Evolutionary conservation across 2,329 filamentous ascomycete genomes (phyloP).

Genomic region (Hypoxylon sp.): DNA sequence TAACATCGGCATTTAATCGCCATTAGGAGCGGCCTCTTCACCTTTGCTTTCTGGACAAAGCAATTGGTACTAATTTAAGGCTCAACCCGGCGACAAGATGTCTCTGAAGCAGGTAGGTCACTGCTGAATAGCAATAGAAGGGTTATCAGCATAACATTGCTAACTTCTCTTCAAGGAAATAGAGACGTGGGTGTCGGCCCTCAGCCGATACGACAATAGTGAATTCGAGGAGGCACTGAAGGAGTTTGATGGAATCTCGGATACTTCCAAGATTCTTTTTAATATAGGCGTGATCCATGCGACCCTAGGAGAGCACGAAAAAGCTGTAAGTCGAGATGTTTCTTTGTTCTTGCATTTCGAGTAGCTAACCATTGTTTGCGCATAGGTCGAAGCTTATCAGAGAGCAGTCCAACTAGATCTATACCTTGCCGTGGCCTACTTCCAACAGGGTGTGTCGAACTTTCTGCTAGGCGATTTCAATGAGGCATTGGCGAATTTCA

Average conservation of each 20-base stretch:
- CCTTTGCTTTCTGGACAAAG: constrained; percentile 43
- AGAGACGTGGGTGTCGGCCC: constrained; percentile 94
- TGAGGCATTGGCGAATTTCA: constrained; percentile 97
- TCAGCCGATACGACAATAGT: constrained; percentile 93
- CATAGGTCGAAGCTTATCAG: constrained; percentile 92
- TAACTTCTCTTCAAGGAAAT: constrained; percentile 75
- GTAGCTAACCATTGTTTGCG: constrained; percentile 27
- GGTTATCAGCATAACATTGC: constrained; percentile 9
- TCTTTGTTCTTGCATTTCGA: too few relatives aligned
- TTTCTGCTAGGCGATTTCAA: constrained; percentile 97
- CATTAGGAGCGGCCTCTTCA: constrained; percentile 33
- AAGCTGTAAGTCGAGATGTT: constrained; percentile 91
- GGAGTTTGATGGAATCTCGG: constrained; percentile 85
- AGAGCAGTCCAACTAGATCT: constrained; percentile 88
- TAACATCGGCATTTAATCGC: constrained; percentile 27
- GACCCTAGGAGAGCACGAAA: constrained; percentile 93
- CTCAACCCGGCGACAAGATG: constrained; percentile 40
- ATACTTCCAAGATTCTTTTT: constrained; percentile 98
- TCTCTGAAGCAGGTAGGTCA: constrained; percentile 47
- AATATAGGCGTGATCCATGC: constrained; percentile 98
- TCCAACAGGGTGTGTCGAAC: constrained; percentile 98
- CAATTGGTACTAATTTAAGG: constrained; percentile 35
- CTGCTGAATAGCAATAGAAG: background rate
- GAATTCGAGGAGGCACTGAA: constrained; percentile 90
- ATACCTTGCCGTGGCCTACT: constrained; percentile 97